Conservation (phyloP, 768 basidiomycete genomes). For the Tremella yokohamensis region DNA sequence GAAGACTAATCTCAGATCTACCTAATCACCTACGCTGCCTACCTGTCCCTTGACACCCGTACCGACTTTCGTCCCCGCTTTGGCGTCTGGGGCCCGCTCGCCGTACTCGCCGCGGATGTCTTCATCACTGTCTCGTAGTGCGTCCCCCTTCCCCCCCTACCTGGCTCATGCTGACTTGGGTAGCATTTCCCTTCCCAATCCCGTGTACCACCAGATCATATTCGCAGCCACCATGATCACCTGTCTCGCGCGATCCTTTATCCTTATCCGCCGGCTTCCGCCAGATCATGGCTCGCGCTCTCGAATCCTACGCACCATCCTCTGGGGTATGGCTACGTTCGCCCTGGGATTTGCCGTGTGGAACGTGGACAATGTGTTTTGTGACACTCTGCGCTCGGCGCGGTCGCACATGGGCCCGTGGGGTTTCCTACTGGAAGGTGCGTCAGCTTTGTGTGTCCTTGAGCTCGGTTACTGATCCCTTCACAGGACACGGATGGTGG, state of each 20-base stretch:
- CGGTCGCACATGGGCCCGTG: slow-evolving; percentile 21
- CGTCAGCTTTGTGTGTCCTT: slow-evolving; percentile 7
- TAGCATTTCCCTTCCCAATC: slow-evolving; percentile 68
- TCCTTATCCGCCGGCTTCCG: slow-evolving; percentile 57
- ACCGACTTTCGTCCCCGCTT: slow-evolving; percentile 32
- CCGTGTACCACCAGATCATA: slow-evolving; percentile 72
- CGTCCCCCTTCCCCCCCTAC: slow-evolving; percentile 33
- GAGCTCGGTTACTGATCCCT: background rate
- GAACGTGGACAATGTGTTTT: slow-evolving; percentile 79
- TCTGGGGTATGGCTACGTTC: slow-evolving; percentile 60
- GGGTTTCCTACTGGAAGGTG: slow-evolving; percentile 43
- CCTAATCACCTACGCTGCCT: slow-evolving; percentile 62
- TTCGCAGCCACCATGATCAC: slow-evolving; percentile 63
- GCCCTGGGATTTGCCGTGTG: slow-evolving; percentile 66
- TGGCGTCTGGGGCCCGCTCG: slow-evolving; percentile 28
- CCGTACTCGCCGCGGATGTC: slow-evolving; percentile 56
- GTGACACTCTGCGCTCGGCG: slow-evolving; percentile 50
- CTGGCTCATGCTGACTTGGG: background rate
- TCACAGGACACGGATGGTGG: slow-evolving; percentile 41
- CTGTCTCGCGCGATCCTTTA: slow-evolving; percentile 55
- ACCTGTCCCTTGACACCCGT: slow-evolving; percentile 57
- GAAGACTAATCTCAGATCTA: slow-evolving; percentile 54
- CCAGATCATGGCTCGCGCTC: slow-evolving; percentile 47
- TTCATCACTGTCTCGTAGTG: slow-evolving; percentile 73
- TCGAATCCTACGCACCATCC: slow-evolving; percentile 54